phyloP scores from a whole-genome alignment of 345 rosid genomes.

The Mallotus nudiflorus region DNA sequence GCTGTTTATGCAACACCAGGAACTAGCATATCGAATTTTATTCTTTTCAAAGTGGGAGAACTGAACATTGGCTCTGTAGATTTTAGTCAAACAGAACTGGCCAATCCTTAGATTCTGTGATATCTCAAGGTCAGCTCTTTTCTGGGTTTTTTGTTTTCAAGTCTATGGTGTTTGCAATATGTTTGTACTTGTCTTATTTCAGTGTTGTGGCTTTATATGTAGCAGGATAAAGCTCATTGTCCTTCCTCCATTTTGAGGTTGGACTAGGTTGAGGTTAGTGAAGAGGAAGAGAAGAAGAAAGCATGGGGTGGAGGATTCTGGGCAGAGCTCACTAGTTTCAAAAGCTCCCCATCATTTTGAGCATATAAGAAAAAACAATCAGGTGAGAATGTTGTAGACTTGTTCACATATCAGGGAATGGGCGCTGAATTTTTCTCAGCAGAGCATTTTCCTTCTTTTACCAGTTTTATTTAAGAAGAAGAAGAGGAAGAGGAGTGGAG shows the following conservation, averaged over 20 bases:
- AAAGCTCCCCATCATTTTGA: slow-evolving; percentile 53
- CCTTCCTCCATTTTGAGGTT: too few relatives aligned
- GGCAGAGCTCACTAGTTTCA: slow-evolving; percentile 57
- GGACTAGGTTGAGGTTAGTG: too few relatives aligned
- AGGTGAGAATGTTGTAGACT: slow-evolving; percentile 38
- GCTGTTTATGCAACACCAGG: slow-evolving; percentile 8
- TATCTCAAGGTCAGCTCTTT: slow-evolving; percentile 27
- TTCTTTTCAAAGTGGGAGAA: slow-evolving; percentile 8
- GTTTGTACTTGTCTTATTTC: not conserved
- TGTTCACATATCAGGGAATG: slow-evolving; percentile 90
- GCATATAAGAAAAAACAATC: slow-evolving; percentile 56
- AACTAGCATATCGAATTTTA: slow-evolving; percentile 10
- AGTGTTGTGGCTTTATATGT: too few relatives aligned
- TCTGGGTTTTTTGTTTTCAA: not conserved
- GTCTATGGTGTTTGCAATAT: too few relatives aligned
- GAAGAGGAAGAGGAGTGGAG: too few relatives aligned
- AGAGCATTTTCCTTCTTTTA: slow-evolving; percentile 77
- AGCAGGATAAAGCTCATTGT: too few relatives aligned
- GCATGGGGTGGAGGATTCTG: slow-evolving; percentile 61
- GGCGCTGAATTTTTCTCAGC: slow-evolving; percentile 97
- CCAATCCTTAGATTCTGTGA: slow-evolving; percentile 18
- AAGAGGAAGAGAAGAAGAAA: too few relatives aligned
- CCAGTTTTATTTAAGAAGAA: too few relatives aligned
- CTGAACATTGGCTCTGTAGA: slow-evolving; percentile 12
- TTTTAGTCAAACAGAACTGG: slow-evolving; percentile 17